Evolutionary conservation across 192 early-diverging fungal genomes (phyloP), one percentile per base, ranked within the genome.

Genomic region (Rhizoclosmatium sp.): DNA sequence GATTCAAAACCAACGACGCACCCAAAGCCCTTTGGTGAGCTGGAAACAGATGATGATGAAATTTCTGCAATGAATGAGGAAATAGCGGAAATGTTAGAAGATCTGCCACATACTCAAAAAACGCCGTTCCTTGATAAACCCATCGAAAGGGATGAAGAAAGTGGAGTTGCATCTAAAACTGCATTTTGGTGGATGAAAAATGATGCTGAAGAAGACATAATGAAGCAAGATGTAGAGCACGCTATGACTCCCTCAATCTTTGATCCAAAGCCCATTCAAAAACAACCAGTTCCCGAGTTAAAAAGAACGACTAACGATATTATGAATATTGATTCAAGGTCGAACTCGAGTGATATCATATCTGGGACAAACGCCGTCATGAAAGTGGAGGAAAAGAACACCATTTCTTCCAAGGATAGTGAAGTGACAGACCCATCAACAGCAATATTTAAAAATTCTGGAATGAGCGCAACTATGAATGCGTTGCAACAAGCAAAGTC

Each of bases 11-110:
- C 70, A 58, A 21, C 51, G 19, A 72, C 59, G 14, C 19, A 10
- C 40, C 9, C 39, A 3, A 10, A 47, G 12, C 39, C 48, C 19
- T 42, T 47, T 47, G 45, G 58, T 23, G 73, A 47, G 10, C n/a
- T 62, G 4, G 45, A 64, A 75, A 58, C 73, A 65, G 58, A 61
- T 31, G 23, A 45, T 66, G 76, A 65, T 46, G 65, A 78, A 62
- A 1, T 76, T 16, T 61, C 39, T 21, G 59, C 39, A 2, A 62
- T 80, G 16, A 65, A 79, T 40, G 79, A 74, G 10, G 81, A 82
- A 66, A 80, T 80, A 1, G 40, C 60, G 42, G 77, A 74, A 64
- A 73, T 81, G 19, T 48, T 80, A 9, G 77, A 80, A 12, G 73
- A 81, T 39, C 7, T 68, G 2, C 45, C 21, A 19, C 65, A 80